A percentile compares a stretch with the other conserved stretches of the same genome.
Evolutionary conservation across 306 rosid genomes (phyloP).

Genomic region (Corylus americana): DNA sequence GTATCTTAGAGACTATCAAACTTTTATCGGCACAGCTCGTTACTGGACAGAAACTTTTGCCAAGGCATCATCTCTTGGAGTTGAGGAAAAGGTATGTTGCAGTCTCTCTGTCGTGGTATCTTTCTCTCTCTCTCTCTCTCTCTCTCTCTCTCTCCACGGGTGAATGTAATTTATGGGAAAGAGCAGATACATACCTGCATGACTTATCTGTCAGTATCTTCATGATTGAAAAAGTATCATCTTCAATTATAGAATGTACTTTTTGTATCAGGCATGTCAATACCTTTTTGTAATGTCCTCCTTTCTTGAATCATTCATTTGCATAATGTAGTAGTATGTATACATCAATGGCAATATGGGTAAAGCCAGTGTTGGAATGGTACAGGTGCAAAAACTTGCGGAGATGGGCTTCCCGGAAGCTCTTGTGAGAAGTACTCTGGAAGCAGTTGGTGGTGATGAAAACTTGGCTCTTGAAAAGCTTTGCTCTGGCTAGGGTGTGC

Average conservation of each 20-base stretch:
- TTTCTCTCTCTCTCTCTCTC: background rate
- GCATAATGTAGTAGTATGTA: conserved; percentile 14
- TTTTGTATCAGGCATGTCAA: background rate
- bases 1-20: conserved; percentile 84
- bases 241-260: background rate
- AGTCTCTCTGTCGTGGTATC: background rate
- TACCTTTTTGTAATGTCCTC: background rate
- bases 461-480: conserved; percentile 93
- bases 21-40: conserved; percentile 86
- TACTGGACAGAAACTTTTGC: conserved; percentile 98
- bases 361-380: conserved; percentile 10
- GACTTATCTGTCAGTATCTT: background rate
- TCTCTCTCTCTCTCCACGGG: background rate
- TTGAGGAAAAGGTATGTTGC: conserved; percentile 76
- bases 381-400: conserved; percentile 79
- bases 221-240: background rate
- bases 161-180: background rate
- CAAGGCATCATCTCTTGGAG: conserved; percentile 69
- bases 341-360: background rate
- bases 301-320: background rate
- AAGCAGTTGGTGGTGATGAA: conserved; percentile 93
- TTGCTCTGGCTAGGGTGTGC: conserved; percentile 46
- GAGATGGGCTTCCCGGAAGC: conserved; percentile 97
- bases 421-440: conserved; percentile 77
- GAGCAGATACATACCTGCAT: background rate